Conservation (phyloP, 1,284 basidiomycete species). For the Heterobasidion irregulare region DNA sequence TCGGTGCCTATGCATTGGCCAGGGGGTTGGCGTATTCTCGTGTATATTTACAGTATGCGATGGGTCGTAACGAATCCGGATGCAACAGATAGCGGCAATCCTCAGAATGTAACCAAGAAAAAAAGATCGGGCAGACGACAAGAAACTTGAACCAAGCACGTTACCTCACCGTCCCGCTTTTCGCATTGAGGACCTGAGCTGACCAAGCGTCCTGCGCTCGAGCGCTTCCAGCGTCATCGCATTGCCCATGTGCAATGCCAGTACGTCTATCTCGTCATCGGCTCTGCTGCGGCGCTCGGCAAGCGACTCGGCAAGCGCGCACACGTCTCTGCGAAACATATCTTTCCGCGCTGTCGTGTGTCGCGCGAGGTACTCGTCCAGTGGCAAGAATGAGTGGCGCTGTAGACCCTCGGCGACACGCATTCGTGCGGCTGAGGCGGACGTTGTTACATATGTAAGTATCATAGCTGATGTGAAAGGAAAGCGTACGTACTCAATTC, state of each 20-base stretch:
- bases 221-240: neutral
- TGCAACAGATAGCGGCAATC: too few relatives aligned
- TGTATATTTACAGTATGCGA: too few relatives aligned
- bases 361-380: conserved; percentile 3
- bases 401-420: conserved; percentile 1
- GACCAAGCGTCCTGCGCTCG: neutral
- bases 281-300: neutral
- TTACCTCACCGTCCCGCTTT: neutral
- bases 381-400: neutral
- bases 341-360: neutral
- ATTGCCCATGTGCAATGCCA: neutral
- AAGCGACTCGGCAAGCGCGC: neutral
- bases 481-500: neutral
- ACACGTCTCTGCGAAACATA: neutral
- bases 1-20: too few relatives aligned
- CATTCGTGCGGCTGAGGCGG: neutral
- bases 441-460: neutral
- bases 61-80: too few relatives aligned
- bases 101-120: too few relatives aligned
- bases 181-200: neutral
- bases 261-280: neutral
- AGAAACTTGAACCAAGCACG: too few relatives aligned
- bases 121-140: too few relatives aligned
- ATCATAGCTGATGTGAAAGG: neutral
- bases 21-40: too few relatives aligned